Evolutionary conservation across 129 eudicot species (phyloP).

Genomic region (Logfia minima): DNA sequence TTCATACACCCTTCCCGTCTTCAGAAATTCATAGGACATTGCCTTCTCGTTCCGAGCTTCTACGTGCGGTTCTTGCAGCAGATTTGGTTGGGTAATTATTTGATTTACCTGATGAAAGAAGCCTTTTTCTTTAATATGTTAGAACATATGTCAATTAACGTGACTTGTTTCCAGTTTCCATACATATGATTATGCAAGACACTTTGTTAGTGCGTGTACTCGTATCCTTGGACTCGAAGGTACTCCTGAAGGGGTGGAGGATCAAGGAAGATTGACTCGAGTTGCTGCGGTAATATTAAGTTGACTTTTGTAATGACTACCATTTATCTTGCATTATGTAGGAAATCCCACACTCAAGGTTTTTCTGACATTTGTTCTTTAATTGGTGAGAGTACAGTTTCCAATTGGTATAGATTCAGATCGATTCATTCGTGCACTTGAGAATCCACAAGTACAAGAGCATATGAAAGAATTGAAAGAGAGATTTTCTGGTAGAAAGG

Average conservation of each 20-base stretch:
- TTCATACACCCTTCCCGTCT: conserved; percentile 96
- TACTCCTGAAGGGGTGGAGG: conserved; percentile 99
- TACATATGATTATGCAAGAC: conserved; percentile 97
- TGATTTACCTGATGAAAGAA: background rate
- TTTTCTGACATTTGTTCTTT: conserved; percentile 18
- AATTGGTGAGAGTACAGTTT: conserved; percentile 49
- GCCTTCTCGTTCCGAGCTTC: conserved; percentile 91
- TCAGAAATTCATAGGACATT: conserved; percentile 94
- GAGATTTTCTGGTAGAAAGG: conserved; percentile 91
- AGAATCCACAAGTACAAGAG: conserved; percentile 64
- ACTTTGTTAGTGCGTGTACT: conserved; percentile 97
- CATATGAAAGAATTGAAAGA: conserved; percentile 79
- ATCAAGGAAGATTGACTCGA: conserved; percentile 91
- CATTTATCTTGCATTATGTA: background rate
- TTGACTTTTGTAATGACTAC: background rate
- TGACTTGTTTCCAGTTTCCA: conserved; percentile 61
- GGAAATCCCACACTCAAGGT: background rate
- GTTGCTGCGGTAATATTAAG: conserved; percentile 79
- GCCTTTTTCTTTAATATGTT: background rate
- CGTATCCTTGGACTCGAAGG: conserved; percentile 99
- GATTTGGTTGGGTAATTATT: conserved; percentile 83
- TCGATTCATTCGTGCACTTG: conserved; percentile 82
- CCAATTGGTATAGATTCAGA: conserved; percentile 97
- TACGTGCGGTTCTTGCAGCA: conserved; percentile 92
- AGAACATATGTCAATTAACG: background rate